Base-by-base conservation (phyloP, 345 rosid species). In the Eucalyptus guilfoylei region DNA sequence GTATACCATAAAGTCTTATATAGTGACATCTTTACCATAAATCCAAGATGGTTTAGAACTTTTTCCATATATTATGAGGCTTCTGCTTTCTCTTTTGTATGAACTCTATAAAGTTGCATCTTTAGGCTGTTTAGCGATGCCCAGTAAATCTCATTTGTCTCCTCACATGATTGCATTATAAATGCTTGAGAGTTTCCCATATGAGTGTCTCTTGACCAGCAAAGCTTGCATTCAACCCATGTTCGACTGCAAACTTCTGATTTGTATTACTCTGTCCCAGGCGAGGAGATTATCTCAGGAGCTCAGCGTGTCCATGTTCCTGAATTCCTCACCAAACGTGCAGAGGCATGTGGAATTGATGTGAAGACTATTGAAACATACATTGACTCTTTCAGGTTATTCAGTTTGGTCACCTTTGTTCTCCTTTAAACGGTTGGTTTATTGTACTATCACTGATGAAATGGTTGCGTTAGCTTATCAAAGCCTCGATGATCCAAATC, bases 281-380 rank as follows among this genome's bases (percentile, higher is more conserved):
- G 99, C 7, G 97, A 97, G 95, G 98, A 96, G 94, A 97, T 97
- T 44, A 97, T 97, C 76, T 96, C 99, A 11, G 99, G 99, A 91
- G 98, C 95, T 62, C 97, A 96, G 92, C 98, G 98, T 95, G 86
- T 96, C 87, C 98, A 97, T 92, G 94, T 91, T 60, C 94, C 97
- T 37, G 97, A 97, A 60, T 85, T 94, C 87, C 92, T 97, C 91
- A 92, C 92, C 44, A 91, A 95, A 93, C 99, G 96, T 40, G 99
- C 98, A 26, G 87, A 90, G 91, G 93, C 93, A 80, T 92, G 94
- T 87, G 97, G 97, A 30, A 95, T 96, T 87, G 97, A 97, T 90
- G 95, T 94, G 83, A 94, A 90, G 86, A 94, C 99, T 14, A 94
- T 97, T 86, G 91, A 96, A 17, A 93, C 96, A 48, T 96, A 96